phyloP scores from a whole-genome alignment of 441 rosid genomes.

The Adansonia grandidieri region DNA sequence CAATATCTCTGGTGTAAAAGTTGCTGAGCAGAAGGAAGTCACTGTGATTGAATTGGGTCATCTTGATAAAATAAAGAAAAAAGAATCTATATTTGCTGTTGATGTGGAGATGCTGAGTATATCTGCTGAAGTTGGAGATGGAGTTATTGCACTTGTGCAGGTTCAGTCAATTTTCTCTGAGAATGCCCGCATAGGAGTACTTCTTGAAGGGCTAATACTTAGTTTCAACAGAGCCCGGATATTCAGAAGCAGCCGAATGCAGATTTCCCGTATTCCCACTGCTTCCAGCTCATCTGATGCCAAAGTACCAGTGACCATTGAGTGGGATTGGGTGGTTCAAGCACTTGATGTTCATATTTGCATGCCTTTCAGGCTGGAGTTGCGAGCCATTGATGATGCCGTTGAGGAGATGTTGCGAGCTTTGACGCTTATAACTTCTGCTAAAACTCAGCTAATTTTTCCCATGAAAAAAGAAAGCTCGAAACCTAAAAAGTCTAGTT shows the following conservation, averaged over 20 bases:
- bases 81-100: conserved; percentile 92
- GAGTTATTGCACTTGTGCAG: conserved; percentile 79
- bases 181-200: conserved; percentile 94
- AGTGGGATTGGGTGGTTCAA: conserved; percentile 99
- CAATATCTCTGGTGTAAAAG: conserved; percentile 49
- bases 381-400: conserved; percentile 99
- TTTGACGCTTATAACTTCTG: conserved; percentile 77
- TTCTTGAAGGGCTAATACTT: conserved; percentile 91
- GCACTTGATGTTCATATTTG: conserved; percentile 90
- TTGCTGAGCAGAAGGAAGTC: conserved; percentile 52
- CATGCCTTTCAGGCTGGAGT: conserved; percentile 90
- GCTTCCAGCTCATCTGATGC: conserved; percentile 61
- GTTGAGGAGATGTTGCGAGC: conserved; percentile 94
- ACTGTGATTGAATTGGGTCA: conserved; percentile 46
- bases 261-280: conserved; percentile 93
- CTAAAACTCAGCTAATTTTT: conserved; percentile 61
- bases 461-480: conserved; percentile 70
- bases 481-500: conserved; percentile 72
- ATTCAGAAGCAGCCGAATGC: conserved; percentile 89
- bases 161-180: conserved; percentile 99
- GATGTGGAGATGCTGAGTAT: conserved; percentile 85
- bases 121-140: conserved; percentile 95
- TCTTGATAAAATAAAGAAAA: conserved; percentile 73
- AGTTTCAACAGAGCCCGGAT: conserved; percentile 79
- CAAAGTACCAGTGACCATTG: conserved; percentile 32